These are phyloP conservation scores for Herpetomonas tarakana DNA, from an alignment of 208 protist species.

Conservation along the genomic window DNA sequence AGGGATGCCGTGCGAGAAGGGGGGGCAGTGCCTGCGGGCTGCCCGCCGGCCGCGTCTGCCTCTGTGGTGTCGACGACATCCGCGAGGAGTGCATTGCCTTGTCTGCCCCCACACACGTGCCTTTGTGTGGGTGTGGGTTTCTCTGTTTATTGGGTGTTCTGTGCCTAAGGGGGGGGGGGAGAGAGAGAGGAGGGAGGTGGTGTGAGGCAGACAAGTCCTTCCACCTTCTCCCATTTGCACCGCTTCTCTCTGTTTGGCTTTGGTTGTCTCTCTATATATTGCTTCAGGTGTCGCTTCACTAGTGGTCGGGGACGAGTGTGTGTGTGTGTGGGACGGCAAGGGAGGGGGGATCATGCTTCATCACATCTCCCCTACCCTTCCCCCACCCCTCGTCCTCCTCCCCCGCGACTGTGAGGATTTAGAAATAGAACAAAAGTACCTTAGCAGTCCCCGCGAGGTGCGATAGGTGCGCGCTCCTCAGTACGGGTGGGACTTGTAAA, in stretches of 20 bases:
- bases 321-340: too few species aligned
- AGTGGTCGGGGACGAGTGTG: neutral
- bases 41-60: constrained; percentile 4
- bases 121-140: neutral
- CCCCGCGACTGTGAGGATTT: too few species aligned
- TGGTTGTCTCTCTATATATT: neutral
- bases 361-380: too few species aligned
- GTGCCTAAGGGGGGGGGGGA: neutral
- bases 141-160: neutral
- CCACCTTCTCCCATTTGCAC: too few species aligned
- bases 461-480: too few species aligned
- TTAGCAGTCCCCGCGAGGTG: too few species aligned
- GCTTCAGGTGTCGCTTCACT: neutral
- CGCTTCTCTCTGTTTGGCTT: neutral
- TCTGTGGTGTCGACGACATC: constrained; percentile 3
- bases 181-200: constrained; percentile 3
- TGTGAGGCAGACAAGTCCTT: too few species aligned
- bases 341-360: too few species aligned
- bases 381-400: too few species aligned
- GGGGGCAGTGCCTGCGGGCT: constrained; percentile 1
- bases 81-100: neutral
- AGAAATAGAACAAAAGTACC: too few species aligned
- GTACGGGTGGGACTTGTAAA: too few species aligned
- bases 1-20: neutral
- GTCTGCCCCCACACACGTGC: constrained; percentile 5